Evolutionary conservation across 2,329 filamentous ascomycete genomes (phyloP), one percentile per base, ranked within the genome.

Genomic region (Ophiocordyceps camponoti-floridani): DNA sequence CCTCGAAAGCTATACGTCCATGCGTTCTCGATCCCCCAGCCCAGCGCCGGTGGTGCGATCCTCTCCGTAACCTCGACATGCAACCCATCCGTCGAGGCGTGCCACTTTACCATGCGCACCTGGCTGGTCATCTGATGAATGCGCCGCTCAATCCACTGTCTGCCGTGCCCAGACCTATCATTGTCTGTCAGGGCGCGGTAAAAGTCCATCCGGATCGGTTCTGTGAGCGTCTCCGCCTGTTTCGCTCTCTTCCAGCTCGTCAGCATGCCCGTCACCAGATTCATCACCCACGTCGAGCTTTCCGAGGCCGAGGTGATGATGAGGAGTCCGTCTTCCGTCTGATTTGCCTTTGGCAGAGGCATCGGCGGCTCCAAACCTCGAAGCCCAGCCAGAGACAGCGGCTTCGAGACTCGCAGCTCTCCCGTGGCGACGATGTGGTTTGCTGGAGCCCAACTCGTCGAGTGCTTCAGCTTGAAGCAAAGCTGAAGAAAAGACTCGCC

Each of bases 131-230:
- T 68, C 51, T 70, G 64, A 51, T 72, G 63, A 0, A 73, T 52
- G 3, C 64, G 61, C 7, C 59, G 53, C 16, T 66, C 63, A 11
- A 64, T 58, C 78, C 79, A 83, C 48, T 78, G 67, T 44, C 65
- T 61, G 1, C 75, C 77, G 49, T 74, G 72, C 7, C 64, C 62
- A 0, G 70, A 70, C 4, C 66, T 63, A 54, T 83, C 79, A 54
- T 82, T 82, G 59, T 82, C 76, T 0, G 78, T 82, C 35, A 72
- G 65, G 0, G 79, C 72, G 37, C 79, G 76, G 63, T 78, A 82
- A 55, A 83, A 72, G 48, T 68, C 66, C 38, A 79, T 62, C 2
- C 58, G 50, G 2, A 69, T 52, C 1, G 69, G 66, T 28, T 64
- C 54, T 4, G 63, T 65, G 43, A 74, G 61, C 27, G 72, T 53